Percentiles rank a stretch among this genome's conserved stretches.
Conservation (phyloP, 805 yeast species). For the Ogataea wickerhamii region DNA sequence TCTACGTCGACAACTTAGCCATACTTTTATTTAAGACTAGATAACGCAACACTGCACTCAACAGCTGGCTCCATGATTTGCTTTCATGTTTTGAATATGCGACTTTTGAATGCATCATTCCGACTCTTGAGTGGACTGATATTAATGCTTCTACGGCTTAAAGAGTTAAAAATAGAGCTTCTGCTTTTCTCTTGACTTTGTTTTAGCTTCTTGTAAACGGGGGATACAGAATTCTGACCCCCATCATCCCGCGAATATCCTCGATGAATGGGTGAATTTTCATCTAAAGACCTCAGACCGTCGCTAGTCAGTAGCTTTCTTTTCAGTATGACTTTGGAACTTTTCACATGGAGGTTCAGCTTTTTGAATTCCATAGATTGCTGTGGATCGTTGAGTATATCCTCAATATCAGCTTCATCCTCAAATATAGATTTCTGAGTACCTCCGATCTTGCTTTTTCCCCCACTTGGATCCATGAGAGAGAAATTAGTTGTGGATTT, state of each 20-base stretch:
- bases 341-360: not conserved
- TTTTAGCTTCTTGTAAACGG: constrained; percentile 19
- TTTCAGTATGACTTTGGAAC: constrained; percentile 6
- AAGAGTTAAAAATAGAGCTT: constrained; percentile 2
- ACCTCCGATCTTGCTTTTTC: not conserved
- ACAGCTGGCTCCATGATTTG: not conserved
- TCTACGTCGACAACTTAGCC: constrained; percentile 67
- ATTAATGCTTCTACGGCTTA: constrained; percentile 1
- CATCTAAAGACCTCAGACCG: constrained; percentile 3
- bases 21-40: constrained; percentile 68
- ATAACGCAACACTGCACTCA: constrained; percentile 23
- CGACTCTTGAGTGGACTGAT: constrained; percentile 26
- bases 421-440: constrained; percentile 7
- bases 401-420: constrained; percentile 10
- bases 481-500: no score
- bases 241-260: constrained; percentile 5
- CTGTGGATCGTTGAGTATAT: constrained; percentile 4
- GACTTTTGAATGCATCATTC: constrained; percentile 16
- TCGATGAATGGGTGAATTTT: constrained; percentile 11
- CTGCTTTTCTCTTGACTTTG: constrained; percentile 11
- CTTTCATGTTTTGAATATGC: constrained; percentile 16
- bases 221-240: constrained; percentile 12
- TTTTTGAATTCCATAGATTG: not conserved
- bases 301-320: constrained; percentile 7
- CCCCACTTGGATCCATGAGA: no score